Conservation (phyloP, 352 stramenopile genomes). For the Pythium brachiatum region DNA sequence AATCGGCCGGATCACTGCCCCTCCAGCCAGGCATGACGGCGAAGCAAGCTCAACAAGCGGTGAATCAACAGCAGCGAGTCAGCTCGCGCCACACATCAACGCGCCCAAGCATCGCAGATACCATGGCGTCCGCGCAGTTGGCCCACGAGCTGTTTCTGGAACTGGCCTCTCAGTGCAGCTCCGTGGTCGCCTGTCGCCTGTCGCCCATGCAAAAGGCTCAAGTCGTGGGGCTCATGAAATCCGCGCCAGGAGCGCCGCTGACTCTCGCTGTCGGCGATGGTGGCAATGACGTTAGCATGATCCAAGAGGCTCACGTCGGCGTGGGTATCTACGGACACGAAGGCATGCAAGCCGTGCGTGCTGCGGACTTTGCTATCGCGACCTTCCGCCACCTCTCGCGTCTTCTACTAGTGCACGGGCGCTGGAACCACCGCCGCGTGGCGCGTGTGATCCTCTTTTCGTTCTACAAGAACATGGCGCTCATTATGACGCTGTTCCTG, state of each 20-base stretch:
- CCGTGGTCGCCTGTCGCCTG: conserved; percentile 84
- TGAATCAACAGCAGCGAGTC: conserved; percentile 19
- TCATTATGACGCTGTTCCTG: conserved; percentile 94
- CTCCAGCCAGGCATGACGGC: not conserved
- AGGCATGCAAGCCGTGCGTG: conserved; percentile 88
- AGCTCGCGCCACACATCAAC: conserved; percentile 41
- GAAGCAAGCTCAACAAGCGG: not conserved
- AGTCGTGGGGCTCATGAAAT: conserved; percentile 93
- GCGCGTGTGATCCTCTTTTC: conserved; percentile 83
- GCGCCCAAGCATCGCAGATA: conserved; percentile 31
- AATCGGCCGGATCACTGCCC: conserved; percentile 43
- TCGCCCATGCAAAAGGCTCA: conserved; percentile 92
- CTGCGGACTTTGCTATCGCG: conserved; percentile 82
- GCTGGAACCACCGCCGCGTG: conserved; percentile 84
- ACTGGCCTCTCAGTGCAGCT: conserved; percentile 80
- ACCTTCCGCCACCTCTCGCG: conserved; percentile 80
- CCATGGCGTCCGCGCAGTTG: conserved; percentile 25
- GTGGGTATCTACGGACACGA: conserved; percentile 99
- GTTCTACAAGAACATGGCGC: conserved; percentile 91
- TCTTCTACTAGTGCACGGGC: conserved; percentile 75
- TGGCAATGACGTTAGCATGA: conserved; percentile 99
- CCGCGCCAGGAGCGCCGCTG: conserved; percentile 55
- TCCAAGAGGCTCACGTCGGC: conserved; percentile 98
- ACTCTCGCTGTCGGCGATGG: conserved; percentile 98
- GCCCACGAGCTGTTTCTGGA: conserved; percentile 77